Conservation (phyloP, 2,329 filamentous ascomycete genomes). For the Pseudogymnoascus sp. region DNA sequence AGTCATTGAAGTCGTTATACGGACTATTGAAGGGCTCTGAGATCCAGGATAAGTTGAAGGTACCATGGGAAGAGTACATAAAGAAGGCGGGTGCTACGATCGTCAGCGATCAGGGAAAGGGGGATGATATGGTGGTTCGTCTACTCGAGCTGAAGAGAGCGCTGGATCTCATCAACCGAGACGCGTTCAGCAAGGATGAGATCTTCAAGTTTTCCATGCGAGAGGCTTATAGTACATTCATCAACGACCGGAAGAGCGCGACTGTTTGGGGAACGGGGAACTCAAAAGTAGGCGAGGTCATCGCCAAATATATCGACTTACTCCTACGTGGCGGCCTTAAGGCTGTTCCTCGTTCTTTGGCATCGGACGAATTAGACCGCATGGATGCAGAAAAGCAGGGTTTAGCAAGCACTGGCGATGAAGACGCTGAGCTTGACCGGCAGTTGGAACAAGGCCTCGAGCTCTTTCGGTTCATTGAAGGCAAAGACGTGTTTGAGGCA, state of each 20-base stretch:
- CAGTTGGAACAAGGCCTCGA: constrained; percentile 90
- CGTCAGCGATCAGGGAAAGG: constrained; percentile 68
- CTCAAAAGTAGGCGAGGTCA: constrained; percentile 96
- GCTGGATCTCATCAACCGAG: constrained; percentile 66
- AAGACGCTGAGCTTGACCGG: constrained; percentile 83
- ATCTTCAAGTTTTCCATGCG: constrained; percentile 69
- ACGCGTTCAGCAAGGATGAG: constrained; percentile 71
- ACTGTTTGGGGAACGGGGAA: constrained; percentile 71
- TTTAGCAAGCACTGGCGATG: constrained; percentile 64
- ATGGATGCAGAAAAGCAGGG: constrained; percentile 51
- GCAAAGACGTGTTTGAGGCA: constrained; percentile 95
- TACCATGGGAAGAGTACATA: constrained; percentile 74
- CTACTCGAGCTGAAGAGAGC: constrained; percentile 73
- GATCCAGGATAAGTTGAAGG: constrained; percentile 60
- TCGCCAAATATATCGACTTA: constrained; percentile 91
- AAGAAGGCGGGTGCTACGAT: constrained; percentile 65
- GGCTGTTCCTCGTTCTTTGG: constrained; percentile 61
- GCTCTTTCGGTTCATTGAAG: constrained; percentile 92
- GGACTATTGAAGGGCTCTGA: constrained; percentile 63
- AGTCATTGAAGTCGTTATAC: constrained; percentile 69
- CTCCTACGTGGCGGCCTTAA: constrained; percentile 82
- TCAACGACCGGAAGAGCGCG: constrained; percentile 76
- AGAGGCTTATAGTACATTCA: constrained; percentile 80
- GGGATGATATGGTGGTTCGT: constrained; percentile 77
- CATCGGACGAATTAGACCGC: constrained; percentile 52